Evolutionary conservation across 306 rosid genomes (phyloP).

Genomic region (Gleditsia sinensis): DNA sequence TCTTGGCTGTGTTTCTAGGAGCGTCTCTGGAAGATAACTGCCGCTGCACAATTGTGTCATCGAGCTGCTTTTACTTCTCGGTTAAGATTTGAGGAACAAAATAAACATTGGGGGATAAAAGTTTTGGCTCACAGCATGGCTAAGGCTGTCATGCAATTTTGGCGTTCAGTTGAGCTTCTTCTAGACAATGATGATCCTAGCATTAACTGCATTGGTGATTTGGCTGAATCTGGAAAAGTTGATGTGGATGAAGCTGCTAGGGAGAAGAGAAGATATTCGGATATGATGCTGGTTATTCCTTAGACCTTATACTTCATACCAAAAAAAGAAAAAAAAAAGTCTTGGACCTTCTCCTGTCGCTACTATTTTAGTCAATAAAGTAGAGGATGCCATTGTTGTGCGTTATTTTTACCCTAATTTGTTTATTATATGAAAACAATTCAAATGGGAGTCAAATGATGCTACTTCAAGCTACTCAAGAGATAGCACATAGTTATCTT

Average conservation of each 20-base stretch:
- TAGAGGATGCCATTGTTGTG: slow-evolving; percentile 8
- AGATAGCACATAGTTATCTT: neutral
- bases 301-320: slow-evolving; percentile 13
- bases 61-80: slow-evolving; percentile 69
- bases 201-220: slow-evolving; percentile 31
- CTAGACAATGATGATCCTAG: slow-evolving; percentile 41
- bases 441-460: slow-evolving; percentile 29
- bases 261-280: slow-evolving; percentile 44
- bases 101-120: slow-evolving; percentile 53
- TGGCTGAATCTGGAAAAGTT: slow-evolving; percentile 39
- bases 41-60: slow-evolving; percentile 79
- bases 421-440: slow-evolving; percentile 5
- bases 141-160: slow-evolving; percentile 88
- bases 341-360: slow-evolving; percentile 8
- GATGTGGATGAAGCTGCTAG: slow-evolving; percentile 45
- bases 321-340: neutral
- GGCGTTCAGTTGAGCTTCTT: slow-evolving; percentile 83
- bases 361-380: slow-evolving; percentile 24
- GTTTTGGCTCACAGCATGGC: slow-evolving; percentile 78
- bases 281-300: slow-evolving; percentile 48
- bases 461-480: slow-evolving; percentile 14
- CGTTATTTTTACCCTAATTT: neutral
- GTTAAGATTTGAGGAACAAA: slow-evolving; percentile 65
- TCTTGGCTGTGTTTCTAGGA: slow-evolving; percentile 55
- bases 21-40: slow-evolving; percentile 93